Base-by-base conservation (phyloP, 140 eudicot species). In the Ambrosia hybrid region DNA sequence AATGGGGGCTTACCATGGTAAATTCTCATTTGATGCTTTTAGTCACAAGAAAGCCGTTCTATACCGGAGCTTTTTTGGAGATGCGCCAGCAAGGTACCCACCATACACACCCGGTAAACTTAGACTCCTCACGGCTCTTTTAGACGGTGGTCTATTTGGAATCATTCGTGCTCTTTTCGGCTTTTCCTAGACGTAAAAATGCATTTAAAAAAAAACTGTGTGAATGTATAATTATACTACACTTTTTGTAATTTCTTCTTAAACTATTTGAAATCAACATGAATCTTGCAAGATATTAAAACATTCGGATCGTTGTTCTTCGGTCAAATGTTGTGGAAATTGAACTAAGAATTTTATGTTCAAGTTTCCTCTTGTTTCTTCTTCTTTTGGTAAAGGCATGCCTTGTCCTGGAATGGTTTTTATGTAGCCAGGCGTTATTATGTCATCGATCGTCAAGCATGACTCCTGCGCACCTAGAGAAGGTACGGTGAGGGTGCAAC, bases 1-100 rank as follows among this genome's bases (percentile, higher is more conserved):
- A 43, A 86, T 73, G 80, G 99, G 97, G 14, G 68, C 91, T 11
- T 94, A 88, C 87, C 97, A 90, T 74, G 99, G 99, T 0, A 94
- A 88, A 79, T 86, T 86, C 79, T 88, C 96, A 7, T 94, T 94
- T 49, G 99, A 94, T 59, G 82, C 96, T 61, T 94, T 94, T 69
- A 90, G 95, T 83, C 99, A 94, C 79, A 94, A 88, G 59, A 94
- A 94, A 79, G 83, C 90, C 7, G 97, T 94, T 61, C 63, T 94
- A 43, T 64, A 76, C 48, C 72, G 99, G 76, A 75, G 90, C 16
- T 94, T 90, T 78, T 59, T 37, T 1, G 97, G 90, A 39, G 99
- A 94, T 62, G 80, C 91, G 65, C 65, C 95, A 12, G 87, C 88
- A 39, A 86, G 99, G 77, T 94, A 90, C 75, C 99, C 99, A 1